Percentiles rank a stretch among this genome's conserved stretches.
These are phyloP conservation scores for Somion occarium DNA, from an alignment of 1,284 basidiomycete species.

Conservation along the genomic window DNA sequence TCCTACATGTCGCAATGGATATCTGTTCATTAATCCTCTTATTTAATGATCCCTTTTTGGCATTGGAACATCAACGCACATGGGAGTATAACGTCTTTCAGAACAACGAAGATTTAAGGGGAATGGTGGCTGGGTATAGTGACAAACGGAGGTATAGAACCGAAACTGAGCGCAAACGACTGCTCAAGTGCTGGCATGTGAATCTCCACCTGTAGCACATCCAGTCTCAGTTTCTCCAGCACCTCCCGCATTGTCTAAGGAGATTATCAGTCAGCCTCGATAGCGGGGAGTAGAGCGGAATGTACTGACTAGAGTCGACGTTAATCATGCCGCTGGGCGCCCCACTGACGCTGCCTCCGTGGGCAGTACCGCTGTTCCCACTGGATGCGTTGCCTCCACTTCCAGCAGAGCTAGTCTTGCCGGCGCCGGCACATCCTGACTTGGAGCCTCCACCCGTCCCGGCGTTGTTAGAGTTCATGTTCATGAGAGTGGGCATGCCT, in stretches of 20 bases:
- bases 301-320: conserved; percentile 26
- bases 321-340: conserved; percentile 25
- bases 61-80: too few species aligned
- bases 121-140: too few species aligned
- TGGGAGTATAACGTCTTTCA: too few species aligned
- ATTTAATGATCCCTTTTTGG: too few species aligned
- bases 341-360: conserved; percentile 24
- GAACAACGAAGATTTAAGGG: too few species aligned
- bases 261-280: background rate
- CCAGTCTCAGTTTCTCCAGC: conserved; percentile 25
- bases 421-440: conserved; percentile 24
- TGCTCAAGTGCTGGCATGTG: too few species aligned
- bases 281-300: background rate
- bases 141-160: too few species aligned
- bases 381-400: conserved; percentile 27
- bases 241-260: conserved; percentile 26
- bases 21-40: too few species aligned
- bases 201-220: conserved; percentile 28
- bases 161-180: too few species aligned
- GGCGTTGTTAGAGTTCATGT: conserved; percentile 30
- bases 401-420: conserved; percentile 20
- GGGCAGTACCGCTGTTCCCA: conserved; percentile 24
- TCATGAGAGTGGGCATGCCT: conserved; percentile 26
- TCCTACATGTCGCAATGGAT: too few species aligned
- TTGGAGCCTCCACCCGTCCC: conserved; percentile 24